Evolutionary conservation across 2,329 filamentous ascomycete species (phyloP), one percentile per base, ranked within the genome.

Genomic region (Parasarocladium wereldwijsianum): DNA sequence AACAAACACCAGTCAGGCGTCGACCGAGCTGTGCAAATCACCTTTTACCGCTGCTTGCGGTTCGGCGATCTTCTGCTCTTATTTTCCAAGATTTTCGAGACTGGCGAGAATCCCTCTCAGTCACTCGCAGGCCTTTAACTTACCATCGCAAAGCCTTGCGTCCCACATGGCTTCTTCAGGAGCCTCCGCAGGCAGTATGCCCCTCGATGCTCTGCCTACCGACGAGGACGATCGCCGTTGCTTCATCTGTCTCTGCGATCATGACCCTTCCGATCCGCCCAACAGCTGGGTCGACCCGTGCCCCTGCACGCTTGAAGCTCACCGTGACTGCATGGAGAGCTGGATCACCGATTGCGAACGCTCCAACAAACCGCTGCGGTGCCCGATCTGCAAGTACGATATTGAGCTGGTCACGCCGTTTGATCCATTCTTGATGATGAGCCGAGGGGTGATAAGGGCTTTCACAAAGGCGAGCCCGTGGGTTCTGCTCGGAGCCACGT

Each of bases 341-440:
- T 98, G 86, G 86, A 78, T 96, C 12, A 78, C 82, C n/a, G 84
- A 93, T 47, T 71, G 84, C 46, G 85, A 94, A 54, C 66, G 53
- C 35, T 52, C 67, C 47, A 50, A 62, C 49, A 70, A 72, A 32
- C 74, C 75, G 36, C 72, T 94, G 38, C 60, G 70, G 32, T 98
- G 90, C 48, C 87, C 87, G 3, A 81, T 93, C 38, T 98, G 90
- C 66, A 90, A 93, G 50, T 68, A 74, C 2, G 67, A 73, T 40
- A 93, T 96, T 43, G 60, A 69, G 31, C 62, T 96, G 17, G 69
- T 77, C 29, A 75, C 86, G 28, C 80, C 81, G 10, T 70, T 66
- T 43, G 85, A 86, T 45, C 59, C 70, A 14, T 54, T 90, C 14
- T 72, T 96, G 17, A 69, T 77, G 31, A 43, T 76, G 1, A 67